Base-by-base conservation (phyloP, 176 grass and related monocot species). In the Oryza longistaminata region DNA sequence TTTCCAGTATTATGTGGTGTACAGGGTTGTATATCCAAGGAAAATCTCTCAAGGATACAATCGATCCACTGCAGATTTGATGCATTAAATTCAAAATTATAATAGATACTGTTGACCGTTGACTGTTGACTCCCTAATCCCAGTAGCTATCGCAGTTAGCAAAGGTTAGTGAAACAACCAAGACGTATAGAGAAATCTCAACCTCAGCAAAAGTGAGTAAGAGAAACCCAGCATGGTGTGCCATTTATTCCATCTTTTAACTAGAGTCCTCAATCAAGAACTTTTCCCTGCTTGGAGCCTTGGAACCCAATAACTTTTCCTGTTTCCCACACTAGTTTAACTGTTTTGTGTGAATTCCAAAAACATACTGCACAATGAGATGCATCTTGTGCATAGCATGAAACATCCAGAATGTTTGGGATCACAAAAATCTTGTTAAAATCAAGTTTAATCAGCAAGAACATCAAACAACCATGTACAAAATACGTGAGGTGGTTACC, bases 1-100 rank as follows among this genome's bases (percentile, higher is more conserved):
- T 73, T 53, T 86, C 40, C 68, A 26, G 6, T 65, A 15, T 21
- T 31, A 74, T 27, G 27, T 45, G 58, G 0, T 66, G 37, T 58
- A 66, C 5, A 46, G 17, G 26, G 15, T 44, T 44, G 14, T 44
- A 65, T 0, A 26, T 29, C 8, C 11, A 14, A 50, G 16, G 53
- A 12, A 84, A 76, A 27, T 53, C n/a, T 53, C 26, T 27, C n/a
- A 26, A 66, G 7, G 9, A 76, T 69, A 46, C 82, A 65, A 65
- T 27, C 6, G 1, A 16, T 64, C 0, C 6, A 19, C 1, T 69
- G 26, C 26, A 40, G 42, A 62, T 33, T 71, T 55, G 3, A 42
- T 70, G 11, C 35, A 80, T 14, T 26, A 29, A 6, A 58, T 21
- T 21, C 0, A 58, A 58, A 58, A 70, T 19, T 6, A n/a, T 42